Conservation (phyloP, 179 eudicot genomes). For the Sideroxylon spinosum region DNA sequence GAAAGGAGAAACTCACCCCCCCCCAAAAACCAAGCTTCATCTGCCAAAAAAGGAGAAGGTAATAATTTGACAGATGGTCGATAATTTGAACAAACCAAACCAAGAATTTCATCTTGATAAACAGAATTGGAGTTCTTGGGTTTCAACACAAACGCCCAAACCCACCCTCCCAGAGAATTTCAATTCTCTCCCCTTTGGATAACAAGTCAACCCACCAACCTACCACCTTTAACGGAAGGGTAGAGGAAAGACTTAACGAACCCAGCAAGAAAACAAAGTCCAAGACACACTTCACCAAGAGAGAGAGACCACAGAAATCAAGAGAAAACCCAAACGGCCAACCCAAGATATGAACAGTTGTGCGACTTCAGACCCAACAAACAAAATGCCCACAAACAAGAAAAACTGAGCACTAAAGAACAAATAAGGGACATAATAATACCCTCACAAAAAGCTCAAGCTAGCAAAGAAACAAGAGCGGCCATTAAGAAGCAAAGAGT, state of each 20-base stretch:
- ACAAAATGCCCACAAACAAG: constrained; percentile 11
- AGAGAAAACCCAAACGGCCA: constrained; percentile 2
- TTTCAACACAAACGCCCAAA: constrained; percentile 1
- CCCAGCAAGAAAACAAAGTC: constrained; percentile 20
- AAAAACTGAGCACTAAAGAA: neutral
- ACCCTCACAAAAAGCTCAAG: neutral
- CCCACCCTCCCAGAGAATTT: constrained; percentile 6
- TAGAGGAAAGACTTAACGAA: neutral
- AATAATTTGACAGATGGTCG: neutral
- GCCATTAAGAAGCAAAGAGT: constrained; percentile 6
- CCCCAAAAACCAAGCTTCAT: neutral
- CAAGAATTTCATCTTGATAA: neutral
- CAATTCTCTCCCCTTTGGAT: neutral
- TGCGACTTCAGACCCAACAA: neutral
- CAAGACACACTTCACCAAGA: neutral
- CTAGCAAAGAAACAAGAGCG: neutral
- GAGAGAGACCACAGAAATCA: neutral
- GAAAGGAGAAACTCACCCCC: neutral
- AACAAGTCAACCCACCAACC: constrained; percentile 29
- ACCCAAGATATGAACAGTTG: neutral
- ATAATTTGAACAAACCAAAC: neutral
- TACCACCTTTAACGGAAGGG: constrained; percentile 39
- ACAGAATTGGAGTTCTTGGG: neutral
- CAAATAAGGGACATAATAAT: neutral
- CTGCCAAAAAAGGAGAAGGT: neutral